A percentile compares a stretch with the other conserved stretches of the same genome.
These are phyloP conservation scores for Trichoderma pleuroti DNA, from an alignment of 2,329 filamentous ascomycete genomes.

Conservation along the genomic window DNA sequence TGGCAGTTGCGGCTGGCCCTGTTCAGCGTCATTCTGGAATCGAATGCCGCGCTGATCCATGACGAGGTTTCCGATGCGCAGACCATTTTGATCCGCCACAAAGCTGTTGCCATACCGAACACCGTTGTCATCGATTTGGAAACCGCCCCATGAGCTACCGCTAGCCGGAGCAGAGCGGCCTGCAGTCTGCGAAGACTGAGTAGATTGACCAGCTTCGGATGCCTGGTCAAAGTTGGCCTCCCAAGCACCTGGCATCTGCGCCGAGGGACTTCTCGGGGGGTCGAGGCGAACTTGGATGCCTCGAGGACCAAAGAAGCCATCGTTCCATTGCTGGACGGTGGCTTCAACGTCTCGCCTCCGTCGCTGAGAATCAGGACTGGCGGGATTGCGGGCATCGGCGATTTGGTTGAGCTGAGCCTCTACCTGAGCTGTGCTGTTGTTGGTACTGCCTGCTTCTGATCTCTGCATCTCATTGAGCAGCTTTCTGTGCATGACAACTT, in stretches of 20 bases:
- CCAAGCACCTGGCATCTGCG: constrained; percentile 29
- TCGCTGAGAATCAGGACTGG: constrained; percentile 19
- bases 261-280: constrained; percentile 20
- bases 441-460: constrained; percentile 30
- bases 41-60: constrained; percentile 41
- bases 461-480: constrained; percentile 38
- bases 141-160: constrained; percentile 29
- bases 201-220: background rate
- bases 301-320: constrained; percentile 52
- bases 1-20: background rate
- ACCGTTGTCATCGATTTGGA: constrained; percentile 43
- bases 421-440: constrained; percentile 29
- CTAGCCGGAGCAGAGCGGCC: background rate
- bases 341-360: constrained; percentile 34
- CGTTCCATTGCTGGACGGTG: constrained; percentile 54
- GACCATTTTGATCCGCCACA: constrained; percentile 42
- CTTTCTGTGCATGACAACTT: constrained; percentile 48
- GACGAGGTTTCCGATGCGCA: constrained; percentile 45
- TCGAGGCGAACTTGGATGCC: constrained; percentile 42
- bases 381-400: constrained; percentile 22
- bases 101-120: constrained; percentile 43
- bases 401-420: constrained; percentile 43
- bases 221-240: constrained; percentile 13
- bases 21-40: background rate
- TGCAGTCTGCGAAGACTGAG: background rate